Percentiles rank a stretch among this genome's conserved stretches.
Conservation (phyloP, 805 yeast species). For the Debaryomyces maramus region DNA sequence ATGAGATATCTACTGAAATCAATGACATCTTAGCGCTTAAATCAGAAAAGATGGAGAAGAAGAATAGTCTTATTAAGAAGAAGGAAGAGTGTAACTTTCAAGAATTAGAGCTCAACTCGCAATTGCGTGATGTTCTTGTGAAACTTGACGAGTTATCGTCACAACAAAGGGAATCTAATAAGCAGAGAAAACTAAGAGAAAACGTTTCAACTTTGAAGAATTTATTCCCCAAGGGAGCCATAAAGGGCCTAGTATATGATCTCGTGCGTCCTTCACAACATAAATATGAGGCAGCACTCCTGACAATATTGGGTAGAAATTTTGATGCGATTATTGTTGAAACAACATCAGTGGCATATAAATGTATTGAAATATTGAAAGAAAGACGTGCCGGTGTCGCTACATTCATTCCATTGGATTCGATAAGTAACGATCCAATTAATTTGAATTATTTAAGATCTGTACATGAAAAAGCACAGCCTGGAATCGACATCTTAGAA, state of each 20-base stretch:
- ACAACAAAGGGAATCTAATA: constrained; percentile 69
- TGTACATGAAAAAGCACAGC: constrained; percentile 54
- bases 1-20: constrained; percentile 29
- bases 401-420: constrained; percentile 84
- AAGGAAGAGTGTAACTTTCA: constrained; percentile 41
- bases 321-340: constrained; percentile 87
- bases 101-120: constrained; percentile 63
- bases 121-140: constrained; percentile 57
- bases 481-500: constrained; percentile 72
- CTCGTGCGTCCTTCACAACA: constrained; percentile 74
- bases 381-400: constrained; percentile 85
- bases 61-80: constrained; percentile 28
- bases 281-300: constrained; percentile 70
- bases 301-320: constrained; percentile 74
- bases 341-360: constrained; percentile 61
- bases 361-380: constrained; percentile 76
- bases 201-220: constrained; percentile 68
- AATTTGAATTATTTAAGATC: constrained; percentile 56
- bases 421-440: constrained; percentile 55
- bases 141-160: constrained; percentile 74
- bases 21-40: constrained; percentile 30
- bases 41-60: constrained; percentile 24
- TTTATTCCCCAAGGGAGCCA: constrained; percentile 71
- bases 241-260: constrained; percentile 77
- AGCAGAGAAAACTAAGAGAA: constrained; percentile 70